Evolutionary conservation across 1,284 basidiomycete species (phyloP).

Genomic region (Tilletiaria anomala): DNA sequence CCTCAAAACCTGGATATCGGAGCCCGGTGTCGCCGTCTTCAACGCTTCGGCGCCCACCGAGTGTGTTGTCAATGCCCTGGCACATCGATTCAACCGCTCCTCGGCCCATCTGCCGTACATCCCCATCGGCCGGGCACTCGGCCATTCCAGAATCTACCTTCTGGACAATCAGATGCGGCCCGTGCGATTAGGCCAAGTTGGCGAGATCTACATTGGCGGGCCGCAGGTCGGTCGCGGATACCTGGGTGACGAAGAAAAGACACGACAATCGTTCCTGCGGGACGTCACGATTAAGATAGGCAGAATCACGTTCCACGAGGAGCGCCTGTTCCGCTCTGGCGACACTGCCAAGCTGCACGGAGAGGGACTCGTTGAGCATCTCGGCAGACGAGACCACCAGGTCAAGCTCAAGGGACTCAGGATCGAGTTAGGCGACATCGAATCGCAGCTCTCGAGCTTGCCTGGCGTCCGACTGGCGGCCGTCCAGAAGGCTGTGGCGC

Average conservation of each 20-base stretch:
- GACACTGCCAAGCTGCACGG: neutral
- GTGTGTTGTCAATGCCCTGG: neutral
- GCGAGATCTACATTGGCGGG: conserved; percentile 1
- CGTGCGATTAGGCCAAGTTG: neutral
- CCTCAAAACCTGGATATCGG: neutral
- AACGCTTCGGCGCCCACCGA: conserved; percentile 3
- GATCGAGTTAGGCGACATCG: conserved; percentile 2
- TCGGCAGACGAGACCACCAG: too few relatives aligned
- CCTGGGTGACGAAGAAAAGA: neutral
- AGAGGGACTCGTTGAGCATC: neutral
- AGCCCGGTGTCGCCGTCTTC: neutral
- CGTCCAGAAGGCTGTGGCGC: neutral
- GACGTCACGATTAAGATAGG: neutral
- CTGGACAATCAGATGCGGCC: neutral
- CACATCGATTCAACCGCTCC: neutral
- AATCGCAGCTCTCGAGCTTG: neutral
- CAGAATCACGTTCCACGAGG: too few relatives aligned
- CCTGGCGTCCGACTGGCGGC: neutral
- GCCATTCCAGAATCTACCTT: neutral
- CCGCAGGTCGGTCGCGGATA: conserved; percentile 4
- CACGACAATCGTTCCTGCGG: neutral
- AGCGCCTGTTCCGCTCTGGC: conserved; percentile 1
- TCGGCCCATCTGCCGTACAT: neutral
- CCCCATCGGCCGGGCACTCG: neutral
- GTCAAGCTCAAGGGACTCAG: conserved; percentile 2